These are phyloP conservation scores for Eucalyptus regnans DNA, from an alignment of 345 rosid genomes.

Conservation along the genomic window DNA sequence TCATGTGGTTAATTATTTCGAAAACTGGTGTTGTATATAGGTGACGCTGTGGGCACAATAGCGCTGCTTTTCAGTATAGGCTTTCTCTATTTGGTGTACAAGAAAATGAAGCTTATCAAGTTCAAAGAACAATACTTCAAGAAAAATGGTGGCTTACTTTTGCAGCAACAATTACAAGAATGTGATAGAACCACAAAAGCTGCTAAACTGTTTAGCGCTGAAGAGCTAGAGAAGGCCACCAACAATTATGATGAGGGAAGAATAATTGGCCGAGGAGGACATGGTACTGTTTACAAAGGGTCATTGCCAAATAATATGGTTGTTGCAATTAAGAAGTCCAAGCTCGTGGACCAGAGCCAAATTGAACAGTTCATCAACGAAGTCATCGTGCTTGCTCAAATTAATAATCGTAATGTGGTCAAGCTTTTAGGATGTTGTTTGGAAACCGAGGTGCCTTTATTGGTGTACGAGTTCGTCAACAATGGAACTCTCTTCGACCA, in stretches of 20 bases:
- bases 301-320: too few relatives aligned
- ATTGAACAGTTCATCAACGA: too few relatives aligned
- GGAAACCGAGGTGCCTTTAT: conserved; percentile 28
- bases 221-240: conserved; percentile 25
- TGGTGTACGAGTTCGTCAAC: conserved; percentile 21
- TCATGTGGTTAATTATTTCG: not conserved
- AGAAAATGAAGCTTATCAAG: too few relatives aligned
- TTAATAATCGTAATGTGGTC: conserved; percentile 15
- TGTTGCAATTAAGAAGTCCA: too few relatives aligned
- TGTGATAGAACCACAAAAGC: not conserved
- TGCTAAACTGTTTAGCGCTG: conserved; percentile 10
- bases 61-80: too few relatives aligned
- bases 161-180: conserved; percentile 4
- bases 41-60: too few relatives aligned
- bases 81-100: too few relatives aligned
- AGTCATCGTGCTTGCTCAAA: too few relatives aligned
- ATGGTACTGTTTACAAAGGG: not conserved
- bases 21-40: not conserved
- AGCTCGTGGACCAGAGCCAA: too few relatives aligned
- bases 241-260: conserved; percentile 10
- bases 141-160: conserved; percentile 23
- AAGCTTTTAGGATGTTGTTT: conserved; percentile 33
- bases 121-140: too few relatives aligned
- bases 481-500: conserved; percentile 30
- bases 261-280: conserved; percentile 28